Evolutionary conservation across 345 rosid species (phyloP).

Genomic region (Viola odorata): DNA sequence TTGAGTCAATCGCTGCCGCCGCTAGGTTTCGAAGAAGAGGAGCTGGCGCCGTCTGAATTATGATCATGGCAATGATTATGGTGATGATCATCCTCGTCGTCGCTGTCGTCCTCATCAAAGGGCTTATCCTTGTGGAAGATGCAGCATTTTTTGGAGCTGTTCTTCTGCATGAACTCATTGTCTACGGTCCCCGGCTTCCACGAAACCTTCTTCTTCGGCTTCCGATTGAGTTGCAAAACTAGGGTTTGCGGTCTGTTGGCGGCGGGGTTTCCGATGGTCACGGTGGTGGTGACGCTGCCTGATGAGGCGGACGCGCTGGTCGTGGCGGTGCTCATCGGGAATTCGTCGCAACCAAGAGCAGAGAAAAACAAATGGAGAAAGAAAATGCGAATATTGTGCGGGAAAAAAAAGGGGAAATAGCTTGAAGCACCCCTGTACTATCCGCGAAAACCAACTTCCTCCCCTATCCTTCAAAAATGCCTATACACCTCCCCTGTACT

Average conservation of each 20-base stretch:
- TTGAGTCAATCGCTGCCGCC: not conserved
- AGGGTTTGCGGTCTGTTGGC: constrained; percentile 41
- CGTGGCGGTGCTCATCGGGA: not conserved
- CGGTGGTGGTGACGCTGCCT: constrained; percentile 39
- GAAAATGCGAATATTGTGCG: too few relatives aligned
- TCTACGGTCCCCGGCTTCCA: constrained; percentile 97
- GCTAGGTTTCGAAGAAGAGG: constrained; percentile 5
- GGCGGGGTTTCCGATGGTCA: constrained; percentile 39
- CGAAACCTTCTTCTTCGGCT: constrained; percentile 72
- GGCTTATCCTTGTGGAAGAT: constrained; percentile 91
- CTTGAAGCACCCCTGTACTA: too few relatives aligned
- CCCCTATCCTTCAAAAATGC: too few relatives aligned
- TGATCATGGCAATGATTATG: constrained; percentile 20
- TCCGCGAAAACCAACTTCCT: too few relatives aligned
- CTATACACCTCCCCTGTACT: too few relatives aligned
- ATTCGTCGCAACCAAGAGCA: too few relatives aligned
- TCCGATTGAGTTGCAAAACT: constrained; percentile 55
- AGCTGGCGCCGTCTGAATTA: constrained; percentile 17
- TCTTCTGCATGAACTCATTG: constrained; percentile 94
- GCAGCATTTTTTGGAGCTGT: constrained; percentile 96
- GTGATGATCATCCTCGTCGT: constrained; percentile 46
- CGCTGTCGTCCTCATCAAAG: constrained; percentile 85
- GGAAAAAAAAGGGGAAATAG: too few relatives aligned
- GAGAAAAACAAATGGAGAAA: too few relatives aligned
- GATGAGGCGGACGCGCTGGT: not conserved